phyloP scores from a whole-genome alignment of 1,284 basidiomycete species.

The Leccinum ambiguum region DNA sequence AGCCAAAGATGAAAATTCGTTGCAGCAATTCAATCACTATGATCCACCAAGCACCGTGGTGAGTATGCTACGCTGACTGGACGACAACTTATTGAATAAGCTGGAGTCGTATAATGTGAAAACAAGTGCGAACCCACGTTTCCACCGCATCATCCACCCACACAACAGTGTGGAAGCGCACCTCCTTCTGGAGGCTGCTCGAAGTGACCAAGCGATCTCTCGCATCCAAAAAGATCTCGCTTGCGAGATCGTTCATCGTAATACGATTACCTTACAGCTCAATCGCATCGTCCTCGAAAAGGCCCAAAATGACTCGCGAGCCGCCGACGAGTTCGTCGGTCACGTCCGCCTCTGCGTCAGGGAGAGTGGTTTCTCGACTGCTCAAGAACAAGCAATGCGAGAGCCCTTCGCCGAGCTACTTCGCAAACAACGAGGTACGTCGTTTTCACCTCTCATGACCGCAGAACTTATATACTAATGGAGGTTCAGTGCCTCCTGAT shows the following conservation, averaged over 20 bases:
- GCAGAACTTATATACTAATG: not conserved
- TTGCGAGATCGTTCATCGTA: not conserved
- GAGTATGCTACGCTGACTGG: not conserved
- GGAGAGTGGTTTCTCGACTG: not conserved
- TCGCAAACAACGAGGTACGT: not conserved
- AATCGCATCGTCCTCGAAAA: not conserved
- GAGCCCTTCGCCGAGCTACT: not conserved
- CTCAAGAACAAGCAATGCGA: not conserved
- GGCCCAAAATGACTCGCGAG: not conserved
- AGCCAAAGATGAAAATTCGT: not conserved
- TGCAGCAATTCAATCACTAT: not conserved
- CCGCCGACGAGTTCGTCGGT: not conserved
- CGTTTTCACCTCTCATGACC: not conserved
- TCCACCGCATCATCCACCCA: not conserved
- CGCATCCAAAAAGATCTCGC: not conserved
- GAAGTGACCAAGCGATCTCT: not conserved
- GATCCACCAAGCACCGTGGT: not conserved
- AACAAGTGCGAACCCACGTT: not conserved
- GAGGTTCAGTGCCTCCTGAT: not conserved
- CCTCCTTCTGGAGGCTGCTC: not conserved
- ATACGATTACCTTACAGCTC: constrained; percentile 2
- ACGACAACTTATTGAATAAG: not conserved
- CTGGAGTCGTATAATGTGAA: not conserved
- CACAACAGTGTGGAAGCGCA: constrained; percentile 2
- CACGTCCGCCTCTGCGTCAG: not conserved